Percentiles rank a stretch among this genome's conserved stretches.
These are phyloP conservation scores for Cytospora piceicola DNA, from an alignment of 2,329 filamentous ascomycete species.

Conservation along the genomic window DNA sequence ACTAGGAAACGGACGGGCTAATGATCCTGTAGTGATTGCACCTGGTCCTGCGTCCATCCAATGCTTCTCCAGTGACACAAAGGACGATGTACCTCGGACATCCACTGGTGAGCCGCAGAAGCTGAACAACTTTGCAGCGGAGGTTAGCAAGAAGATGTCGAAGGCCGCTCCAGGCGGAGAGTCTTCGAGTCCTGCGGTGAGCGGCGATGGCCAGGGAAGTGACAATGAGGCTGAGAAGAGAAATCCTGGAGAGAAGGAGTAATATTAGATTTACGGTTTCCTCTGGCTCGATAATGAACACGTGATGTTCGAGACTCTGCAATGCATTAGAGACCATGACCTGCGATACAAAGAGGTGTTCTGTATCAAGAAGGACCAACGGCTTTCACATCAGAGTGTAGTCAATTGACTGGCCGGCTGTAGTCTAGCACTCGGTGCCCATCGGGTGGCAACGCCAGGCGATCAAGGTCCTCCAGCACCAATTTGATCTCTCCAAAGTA, in stretches of 20 bases:
- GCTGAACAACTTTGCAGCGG: slow-evolving; percentile 6
- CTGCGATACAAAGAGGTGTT: background rate
- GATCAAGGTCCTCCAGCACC: slow-evolving; percentile 43
- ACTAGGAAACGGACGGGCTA: background rate
- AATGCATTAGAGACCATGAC: no score
- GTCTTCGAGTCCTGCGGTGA: background rate
- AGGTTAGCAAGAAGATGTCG: slow-evolving; percentile 7
- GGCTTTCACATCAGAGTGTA: no score
- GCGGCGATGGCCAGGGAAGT: background rate
- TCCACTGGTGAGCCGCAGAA: slow-evolving; percentile 11
- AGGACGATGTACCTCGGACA: slow-evolving; percentile 8
- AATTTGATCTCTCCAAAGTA: slow-evolving; percentile 65
- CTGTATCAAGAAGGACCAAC: background rate
- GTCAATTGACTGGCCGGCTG: slow-evolving; percentile 25
- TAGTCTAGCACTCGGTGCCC: slow-evolving; percentile 36
- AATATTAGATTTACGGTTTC: background rate
- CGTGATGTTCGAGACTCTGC: background rate
- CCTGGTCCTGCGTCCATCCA: background rate
- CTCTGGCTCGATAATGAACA: background rate
- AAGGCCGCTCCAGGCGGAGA: slow-evolving; percentile 3
- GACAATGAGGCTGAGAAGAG: background rate
- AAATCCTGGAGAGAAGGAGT: background rate
- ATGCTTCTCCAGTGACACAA: background rate
- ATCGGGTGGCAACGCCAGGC: slow-evolving; percentile 26
- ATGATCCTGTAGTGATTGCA: background rate